A percentile compares a stretch with the other conserved stretches of the same genome.
phyloP scores from a whole-genome alignment of 2,329 filamentous ascomycete species.

The Arthrocladium fulminans region DNA sequence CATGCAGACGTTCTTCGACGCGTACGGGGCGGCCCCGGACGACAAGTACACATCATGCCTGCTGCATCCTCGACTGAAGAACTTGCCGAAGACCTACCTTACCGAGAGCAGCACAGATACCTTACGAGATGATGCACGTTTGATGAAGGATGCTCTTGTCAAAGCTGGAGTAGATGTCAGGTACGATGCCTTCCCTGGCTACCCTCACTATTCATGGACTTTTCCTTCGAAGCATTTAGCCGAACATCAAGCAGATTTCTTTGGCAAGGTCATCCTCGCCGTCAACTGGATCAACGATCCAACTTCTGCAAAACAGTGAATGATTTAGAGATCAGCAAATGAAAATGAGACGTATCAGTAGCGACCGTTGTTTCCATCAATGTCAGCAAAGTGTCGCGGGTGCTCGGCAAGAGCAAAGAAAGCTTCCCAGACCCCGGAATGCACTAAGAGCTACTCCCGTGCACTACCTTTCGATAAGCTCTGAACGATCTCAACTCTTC shows the following conservation, averaged over 20 bases:
- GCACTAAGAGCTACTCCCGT: neutral
- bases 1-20: conserved; percentile 29
- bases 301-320: neutral
- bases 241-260: conserved; percentile 8
- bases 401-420: neutral
- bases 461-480: neutral
- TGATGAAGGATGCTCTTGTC: conserved; percentile 9
- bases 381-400: neutral
- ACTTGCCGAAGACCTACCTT: conserved; percentile 5
- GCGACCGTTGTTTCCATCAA: neutral
- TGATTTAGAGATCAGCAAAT: too few relatives aligned
- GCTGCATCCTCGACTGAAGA: conserved; percentile 3
- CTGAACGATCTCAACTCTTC: neutral
- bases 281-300: conserved; percentile 3
- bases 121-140: conserved; percentile 9
- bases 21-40: neutral
- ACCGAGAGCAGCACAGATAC: conserved; percentile 8
- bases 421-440: neutral
- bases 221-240: conserved; percentile 4
- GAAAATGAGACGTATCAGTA: too few relatives aligned
- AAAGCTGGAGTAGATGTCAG: conserved; percentile 4
- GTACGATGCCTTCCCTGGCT: conserved; percentile 6
- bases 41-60: conserved; percentile 1
- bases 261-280: conserved; percentile 8
- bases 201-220: conserved; percentile 10